phyloP scores from a whole-genome alignment of 352 stramenopile genomes.

The Phytophthora palmivora region DNA sequence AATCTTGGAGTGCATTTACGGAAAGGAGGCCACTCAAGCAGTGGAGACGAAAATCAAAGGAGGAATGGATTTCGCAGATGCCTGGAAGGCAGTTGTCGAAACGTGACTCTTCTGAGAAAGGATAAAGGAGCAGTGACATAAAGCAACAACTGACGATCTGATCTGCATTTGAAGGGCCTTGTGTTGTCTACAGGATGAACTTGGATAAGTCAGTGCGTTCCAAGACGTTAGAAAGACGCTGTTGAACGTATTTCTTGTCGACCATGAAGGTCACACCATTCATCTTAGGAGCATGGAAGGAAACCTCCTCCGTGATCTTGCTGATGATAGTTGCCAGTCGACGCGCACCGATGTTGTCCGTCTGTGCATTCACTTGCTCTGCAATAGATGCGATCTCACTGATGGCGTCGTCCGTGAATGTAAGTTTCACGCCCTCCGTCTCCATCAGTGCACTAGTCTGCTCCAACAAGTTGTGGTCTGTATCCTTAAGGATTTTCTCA shows the following conservation, averaged over 20 bases:
- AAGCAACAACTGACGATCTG: constrained; percentile 7
- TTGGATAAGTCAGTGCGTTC: constrained; percentile 96
- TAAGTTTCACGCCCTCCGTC: constrained; percentile 95
- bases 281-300: constrained; percentile 96
- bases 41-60: constrained; percentile 44
- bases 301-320: constrained; percentile 98
- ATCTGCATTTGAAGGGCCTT: constrained; percentile 11
- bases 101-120: background rate
- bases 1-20: constrained; percentile 67
- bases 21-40: constrained; percentile 31
- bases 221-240: constrained; percentile 94
- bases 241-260: constrained; percentile 93
- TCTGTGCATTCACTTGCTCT: constrained; percentile 94
- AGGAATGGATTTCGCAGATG: constrained; percentile 46
- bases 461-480: constrained; percentile 94
- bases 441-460: constrained; percentile 97
- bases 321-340: constrained; percentile 97
- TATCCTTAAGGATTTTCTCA: constrained; percentile 98
- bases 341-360: constrained; percentile 98
- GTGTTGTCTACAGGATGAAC: constrained; percentile 94
- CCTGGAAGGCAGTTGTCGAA: constrained; percentile 40
- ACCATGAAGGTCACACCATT: constrained; percentile 85
- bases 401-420: constrained; percentile 97
- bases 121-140: constrained; percentile 1
- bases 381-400: constrained; percentile 96